Evolutionary conservation across 371 early-diverging fungal species (phyloP).

Genomic region (Rhizopus arrhizus): DNA sequence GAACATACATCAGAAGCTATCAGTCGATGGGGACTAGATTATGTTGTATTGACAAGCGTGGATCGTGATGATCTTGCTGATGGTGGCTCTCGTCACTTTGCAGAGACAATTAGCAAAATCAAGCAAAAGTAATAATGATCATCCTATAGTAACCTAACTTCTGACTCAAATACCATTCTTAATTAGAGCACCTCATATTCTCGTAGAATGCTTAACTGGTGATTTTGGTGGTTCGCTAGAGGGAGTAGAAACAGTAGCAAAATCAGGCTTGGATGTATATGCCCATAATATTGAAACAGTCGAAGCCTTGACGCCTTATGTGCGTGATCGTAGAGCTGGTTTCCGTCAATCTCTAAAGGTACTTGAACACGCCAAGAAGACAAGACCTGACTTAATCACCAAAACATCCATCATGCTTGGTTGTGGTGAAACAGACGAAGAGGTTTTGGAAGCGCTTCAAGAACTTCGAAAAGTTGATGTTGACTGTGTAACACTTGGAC

Average conservation of each 20-base stretch:
- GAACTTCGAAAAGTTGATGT: constrained; percentile 84
- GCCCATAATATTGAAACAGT: constrained; percentile 99
- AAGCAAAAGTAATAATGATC: constrained; percentile 68
- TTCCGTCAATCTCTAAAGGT: constrained; percentile 92
- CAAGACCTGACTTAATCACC: constrained; percentile 81
- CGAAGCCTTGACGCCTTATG: constrained; percentile 85
- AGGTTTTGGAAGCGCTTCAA: constrained; percentile 85
- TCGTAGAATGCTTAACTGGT: constrained; percentile 96
- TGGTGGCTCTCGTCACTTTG: constrained; percentile 95
- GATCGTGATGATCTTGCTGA: constrained; percentile 96
- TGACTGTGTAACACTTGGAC: constrained; percentile 98
- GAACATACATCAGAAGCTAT: constrained; percentile 95
- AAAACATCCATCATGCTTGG: constrained; percentile 98
- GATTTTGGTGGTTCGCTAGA: constrained; percentile 88
- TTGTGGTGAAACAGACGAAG: constrained; percentile 93
- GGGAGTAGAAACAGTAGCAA: constrained; percentile 80
- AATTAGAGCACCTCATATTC: constrained; percentile 82
- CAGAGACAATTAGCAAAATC: constrained; percentile 83
- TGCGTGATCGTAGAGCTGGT: constrained; percentile 93
- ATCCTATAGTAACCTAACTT: too few relatives aligned
- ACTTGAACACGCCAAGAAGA: constrained; percentile 84
- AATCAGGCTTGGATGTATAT: constrained; percentile 94
- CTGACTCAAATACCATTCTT: neutral
- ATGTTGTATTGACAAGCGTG: constrained; percentile 96
- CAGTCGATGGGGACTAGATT: constrained; percentile 95